Base-by-base conservation (phyloP, 2,329 filamentous ascomycete genomes). In the Colletotrichum brevisporum region DNA sequence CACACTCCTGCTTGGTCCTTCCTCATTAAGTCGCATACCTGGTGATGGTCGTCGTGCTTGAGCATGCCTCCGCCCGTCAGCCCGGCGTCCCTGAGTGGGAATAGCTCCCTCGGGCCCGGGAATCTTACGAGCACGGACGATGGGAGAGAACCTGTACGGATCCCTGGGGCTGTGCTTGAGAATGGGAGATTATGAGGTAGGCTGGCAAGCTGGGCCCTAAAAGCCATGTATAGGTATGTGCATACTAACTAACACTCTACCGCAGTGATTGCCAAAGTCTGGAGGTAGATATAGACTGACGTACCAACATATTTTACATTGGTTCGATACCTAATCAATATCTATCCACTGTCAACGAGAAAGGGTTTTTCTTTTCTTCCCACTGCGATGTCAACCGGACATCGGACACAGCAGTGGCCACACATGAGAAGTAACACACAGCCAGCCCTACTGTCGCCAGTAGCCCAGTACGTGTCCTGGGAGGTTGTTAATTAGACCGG, bases 161-260 rank as follows among this genome's bases (percentile, higher is more conserved):
- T 67, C 56, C 64, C 53, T 67, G 59, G 53, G 64, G 64, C 64
- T 67, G 64, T 67, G 64, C 59, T 53, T 51, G 18, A 31, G 45
- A 31, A 63, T 39, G 57, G 59, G 64, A 67, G 45, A 63, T 67
- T 67, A 39, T 51, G 45, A 63, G 47, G 36, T 50, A 31, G 59
- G 45, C 59, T 63, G 47, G 36, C 55, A 31, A 52, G 45, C 59
- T 63, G 15, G 5, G n/a, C 16, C 52, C 43, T 61, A 27, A 31
- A 27, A 31, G 41, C 21, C 26, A 15, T 16, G 41, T n/a, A 43
- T 18, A 26, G 24, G 54, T 57, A 43, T 21, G 41, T 27, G 10
- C 13, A 8, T 36, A 10, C 8, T 36, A 36, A 10, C 8, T 36
- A 36, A 10, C 31, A 36, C 31, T 36, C 2, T 36, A 36, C 31